These are phyloP conservation scores for Metschnikowia chrysomelidarum DNA, from an alignment of 805 yeast genomes.

Conservation along the genomic window DNA sequence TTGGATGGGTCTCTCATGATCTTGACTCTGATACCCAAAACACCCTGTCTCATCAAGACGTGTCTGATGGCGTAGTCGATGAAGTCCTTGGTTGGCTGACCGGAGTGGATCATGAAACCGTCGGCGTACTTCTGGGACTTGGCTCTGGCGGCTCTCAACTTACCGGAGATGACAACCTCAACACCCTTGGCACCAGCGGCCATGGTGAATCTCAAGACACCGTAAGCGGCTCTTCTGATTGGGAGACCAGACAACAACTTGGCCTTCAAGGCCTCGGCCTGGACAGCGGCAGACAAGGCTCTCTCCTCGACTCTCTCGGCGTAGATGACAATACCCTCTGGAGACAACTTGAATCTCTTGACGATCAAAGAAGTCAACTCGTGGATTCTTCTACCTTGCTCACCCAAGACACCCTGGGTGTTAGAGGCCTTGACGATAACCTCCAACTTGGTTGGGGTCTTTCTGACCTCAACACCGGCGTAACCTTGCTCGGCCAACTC, in stretches of 20 bases:
- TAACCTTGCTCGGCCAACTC: conserved; percentile 99
- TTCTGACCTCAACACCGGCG: conserved; percentile 99
- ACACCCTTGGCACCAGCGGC: conserved; percentile 99
- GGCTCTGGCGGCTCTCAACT: conserved; percentile 99
- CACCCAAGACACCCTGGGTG: conserved; percentile 98
- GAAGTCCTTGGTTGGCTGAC: conserved; percentile 99
- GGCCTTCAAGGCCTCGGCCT: conserved; percentile 98
- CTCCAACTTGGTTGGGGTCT: conserved; percentile 97
- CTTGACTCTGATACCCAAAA: conserved; percentile 98
- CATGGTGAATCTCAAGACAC: conserved; percentile 99
- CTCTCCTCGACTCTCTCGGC: conserved; percentile 99
- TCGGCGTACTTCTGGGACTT: conserved; percentile 99
- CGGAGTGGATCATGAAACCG: conserved; percentile 99
- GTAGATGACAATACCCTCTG: conserved; percentile 89
- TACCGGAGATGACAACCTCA: conserved; percentile 99
- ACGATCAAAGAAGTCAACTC: conserved; percentile 96
- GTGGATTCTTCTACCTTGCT: conserved; percentile 99
- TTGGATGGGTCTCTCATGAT: conserved; percentile 97
- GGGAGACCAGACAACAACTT: conserved; percentile 98
- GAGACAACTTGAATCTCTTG: conserved; percentile 97
- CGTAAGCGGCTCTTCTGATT: conserved; percentile 99
- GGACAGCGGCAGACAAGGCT: conserved; percentile 99
- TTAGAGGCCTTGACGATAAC: conserved; percentile 98
- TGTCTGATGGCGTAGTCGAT: conserved; percentile 99
- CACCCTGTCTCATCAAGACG: conserved; percentile 99